These are phyloP conservation scores for Hyphopichia homilentoma DNA, from an alignment of 805 yeast species.

Conservation along the genomic window DNA sequence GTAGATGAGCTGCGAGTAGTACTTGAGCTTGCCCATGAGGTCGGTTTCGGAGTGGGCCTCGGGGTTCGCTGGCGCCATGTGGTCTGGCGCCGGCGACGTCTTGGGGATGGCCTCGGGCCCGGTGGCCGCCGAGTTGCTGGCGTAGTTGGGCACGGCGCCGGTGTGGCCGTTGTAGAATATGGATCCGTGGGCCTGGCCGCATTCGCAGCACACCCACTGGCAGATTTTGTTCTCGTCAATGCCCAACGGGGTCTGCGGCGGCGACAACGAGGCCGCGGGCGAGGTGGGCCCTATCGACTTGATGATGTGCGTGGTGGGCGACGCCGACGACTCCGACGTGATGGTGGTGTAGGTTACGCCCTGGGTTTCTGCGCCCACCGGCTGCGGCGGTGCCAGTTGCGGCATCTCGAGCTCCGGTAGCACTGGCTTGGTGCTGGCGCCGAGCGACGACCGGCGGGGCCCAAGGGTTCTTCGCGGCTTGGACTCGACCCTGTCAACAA, in stretches of 20 bases:
- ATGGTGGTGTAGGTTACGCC: no score
- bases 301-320: not conserved
- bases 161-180: slow-evolving; percentile 16
- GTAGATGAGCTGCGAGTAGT: slow-evolving; percentile 23
- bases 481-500: no score
- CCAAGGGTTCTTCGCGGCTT: no score
- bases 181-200: slow-evolving; percentile 37
- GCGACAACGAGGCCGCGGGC: slow-evolving; percentile 1
- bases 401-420: no score
- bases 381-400: no score
- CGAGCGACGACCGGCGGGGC: no score
- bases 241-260: slow-evolving; percentile 2
- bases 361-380: no score
- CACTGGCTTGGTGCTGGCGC: no score
- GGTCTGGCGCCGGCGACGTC: no score
- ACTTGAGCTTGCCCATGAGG: slow-evolving; percentile 15
- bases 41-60: slow-evolving; percentile 3
- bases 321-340: no score
- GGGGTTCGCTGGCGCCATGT: no score
- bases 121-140: slow-evolving; percentile 2
- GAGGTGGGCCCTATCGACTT: no score
- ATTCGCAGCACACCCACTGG: slow-evolving; percentile 42
- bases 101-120: not conserved
- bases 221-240: slow-evolving; percentile 24
- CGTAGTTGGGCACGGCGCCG: slow-evolving; percentile 1